Base-by-base conservation (phyloP, 2,329 filamentous ascomycete species). In the Ophiostoma pallidulum region DNA sequence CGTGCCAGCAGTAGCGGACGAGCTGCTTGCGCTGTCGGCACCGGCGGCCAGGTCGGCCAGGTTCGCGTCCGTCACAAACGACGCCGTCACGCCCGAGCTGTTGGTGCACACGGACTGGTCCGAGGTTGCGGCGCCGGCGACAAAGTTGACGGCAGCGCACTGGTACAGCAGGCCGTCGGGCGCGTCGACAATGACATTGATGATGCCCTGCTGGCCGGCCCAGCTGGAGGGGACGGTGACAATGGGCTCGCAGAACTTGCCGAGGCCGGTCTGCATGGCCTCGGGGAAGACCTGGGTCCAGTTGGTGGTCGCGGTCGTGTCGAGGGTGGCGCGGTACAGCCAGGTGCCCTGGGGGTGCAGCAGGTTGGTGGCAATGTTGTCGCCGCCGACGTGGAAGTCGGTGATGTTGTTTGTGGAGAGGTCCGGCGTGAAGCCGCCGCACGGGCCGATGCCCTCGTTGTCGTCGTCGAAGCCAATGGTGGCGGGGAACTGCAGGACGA, bases 271-370 rank as follows among this genome's bases (percentile, higher is more conserved):
- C 62, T 82, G 77, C 56, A 66, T 59, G 29, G 78, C 64, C 45
- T 77, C 70, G 26, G 72, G 72, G 56, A 70, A 74, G 43, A 78
- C 58, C 58, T 77, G 64, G 22, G 72, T 70, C 77, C 77, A 81
- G 58, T 71, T 72, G 47, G n/a, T 41, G 38, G 59, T 57, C 37
- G 67, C 71, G 10, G 65, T 65, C 41, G 64, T 56, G 55, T 77
- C 75, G 18, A 71, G 64, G 12, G 75, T 80, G 53, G 70, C 73
- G 52, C 78, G 76, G 65, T 77, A 74, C 14, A 81, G 66, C 72
- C 71, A 80, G 47, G 66, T 74, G 54, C 66, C 64, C 58, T 75
- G 66, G 4, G 73, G 65, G 57, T 82, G 78, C 3, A 66, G 69
- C 8, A 70, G 65, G 8, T 60, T 62, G 42, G 73, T 57, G 50